Evolutionary conservation across 1,284 basidiomycete genomes (phyloP), one percentile per base, ranked within the genome.

Genomic region (Leccinum fuscescens): DNA sequence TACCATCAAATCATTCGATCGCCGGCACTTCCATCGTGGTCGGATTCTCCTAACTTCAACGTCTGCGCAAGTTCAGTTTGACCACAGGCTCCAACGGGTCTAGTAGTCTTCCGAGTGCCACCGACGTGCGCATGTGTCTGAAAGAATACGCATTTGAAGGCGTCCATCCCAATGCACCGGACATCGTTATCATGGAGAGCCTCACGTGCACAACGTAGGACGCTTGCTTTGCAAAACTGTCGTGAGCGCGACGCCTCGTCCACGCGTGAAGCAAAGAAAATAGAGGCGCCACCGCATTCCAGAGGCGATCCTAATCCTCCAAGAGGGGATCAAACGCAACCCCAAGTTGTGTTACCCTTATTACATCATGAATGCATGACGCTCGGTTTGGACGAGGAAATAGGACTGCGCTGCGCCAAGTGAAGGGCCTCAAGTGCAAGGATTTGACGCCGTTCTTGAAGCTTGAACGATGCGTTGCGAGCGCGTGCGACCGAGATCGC

Each of bases 401-500:
- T 66, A 39, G 78, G 76, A 20, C 64, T 80, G 49, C 74, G 78
- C 3, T 70, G 42, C 22, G 71, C 75, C 20, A 77, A 80, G 2
- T 27, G 77, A 84, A 87, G 70, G 86, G 83, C 0, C 66, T 85
- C 62, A 86, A 81, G 62, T 83, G 80, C 70, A 76, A 75, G 46
- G 68, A 74, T 17, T n/a, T 44, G 22, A 78, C 81, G 2, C 78
- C 79, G 0, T 85, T 84, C 61, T 69, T 85, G 27, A 29, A 29
- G 27, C 27, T 27, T 27, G 1, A 74, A 76, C 39, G 80, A 77
- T 65, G 82, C 81, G 65, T 71, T 88, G 65, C 77, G 85, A 64
- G 82, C 83, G 67, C 79, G 84, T 29, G 83, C 83, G 2, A 80
- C 82, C 0, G 81, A 83, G 62, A 81, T 85, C 63, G 84, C 85